These are phyloP conservation scores for Xylariaceae sp. DNA, from an alignment of 2,329 filamentous ascomycete species.

Conservation along the genomic window DNA sequence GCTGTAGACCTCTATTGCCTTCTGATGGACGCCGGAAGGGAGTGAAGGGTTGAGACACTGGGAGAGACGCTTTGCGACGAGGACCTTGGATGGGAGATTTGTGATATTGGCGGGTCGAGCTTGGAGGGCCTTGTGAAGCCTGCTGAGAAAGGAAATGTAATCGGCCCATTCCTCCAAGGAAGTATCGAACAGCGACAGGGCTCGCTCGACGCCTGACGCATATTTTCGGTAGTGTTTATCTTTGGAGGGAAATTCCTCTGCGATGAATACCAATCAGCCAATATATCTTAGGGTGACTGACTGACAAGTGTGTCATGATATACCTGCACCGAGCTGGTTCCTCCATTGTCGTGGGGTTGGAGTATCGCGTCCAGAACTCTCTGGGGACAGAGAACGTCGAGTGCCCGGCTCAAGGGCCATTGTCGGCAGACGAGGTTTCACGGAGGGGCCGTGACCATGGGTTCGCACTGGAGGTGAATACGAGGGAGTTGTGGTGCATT, in stretches of 20 bases:
- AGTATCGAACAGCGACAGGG: constrained; percentile 85
- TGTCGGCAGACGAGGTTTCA: constrained; percentile 25
- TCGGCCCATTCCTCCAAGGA: constrained; percentile 98
- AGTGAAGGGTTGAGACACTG: constrained; percentile 93
- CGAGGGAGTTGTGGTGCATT: constrained; percentile 25
- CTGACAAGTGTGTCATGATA: constrained; percentile 26
- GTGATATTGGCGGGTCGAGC: constrained; percentile 69
- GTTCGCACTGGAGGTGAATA: constrained; percentile 18
- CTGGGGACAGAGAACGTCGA: constrained; percentile 65
- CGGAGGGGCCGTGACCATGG: constrained; percentile 25
- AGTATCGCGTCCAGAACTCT: constrained; percentile 78
- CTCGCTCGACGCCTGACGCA: constrained; percentile 80
- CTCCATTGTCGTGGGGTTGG: constrained; percentile 73
- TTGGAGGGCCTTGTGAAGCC: constrained; percentile 89
- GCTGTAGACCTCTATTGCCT: constrained; percentile 88
- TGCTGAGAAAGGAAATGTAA: constrained; percentile 94
- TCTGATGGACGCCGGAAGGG: constrained; percentile 96
- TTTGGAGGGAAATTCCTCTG: constrained; percentile 54
- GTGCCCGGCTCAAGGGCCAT: constrained; percentile 63
- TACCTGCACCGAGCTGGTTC: constrained; percentile 74
- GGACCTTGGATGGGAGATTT: constrained; percentile 73
- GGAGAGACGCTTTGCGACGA: constrained; percentile 84
- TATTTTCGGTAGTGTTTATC: constrained; percentile 80
- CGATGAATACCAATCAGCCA: constrained; percentile 10
- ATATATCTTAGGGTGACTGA: constrained; percentile 6